Conservation (phyloP, 129 eudicot genomes). For the Ambrosia trifida region DNA sequence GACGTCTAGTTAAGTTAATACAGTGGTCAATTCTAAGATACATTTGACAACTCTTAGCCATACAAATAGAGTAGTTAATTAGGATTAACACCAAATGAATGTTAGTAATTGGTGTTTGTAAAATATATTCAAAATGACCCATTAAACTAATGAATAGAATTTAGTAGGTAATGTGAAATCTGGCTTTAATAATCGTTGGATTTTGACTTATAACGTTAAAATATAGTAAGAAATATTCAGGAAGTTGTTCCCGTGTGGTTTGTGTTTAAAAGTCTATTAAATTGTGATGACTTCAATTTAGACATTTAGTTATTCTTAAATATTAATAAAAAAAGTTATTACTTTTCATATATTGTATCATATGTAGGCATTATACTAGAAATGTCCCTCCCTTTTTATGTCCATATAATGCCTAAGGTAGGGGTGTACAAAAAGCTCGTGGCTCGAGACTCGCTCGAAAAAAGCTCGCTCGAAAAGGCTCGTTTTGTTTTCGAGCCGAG, state of each 20-base stretch:
- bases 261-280: neutral
- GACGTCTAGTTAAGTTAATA: constrained; percentile 28
- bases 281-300: neutral
- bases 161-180: constrained; percentile 27
- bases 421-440: too few relatives aligned
- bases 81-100: constrained; percentile 2
- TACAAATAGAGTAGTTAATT: constrained; percentile 11
- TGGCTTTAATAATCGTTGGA: constrained; percentile 16
- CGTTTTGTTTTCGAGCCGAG: too few relatives aligned
- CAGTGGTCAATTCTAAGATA: constrained; percentile 26
- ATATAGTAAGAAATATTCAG: neutral
- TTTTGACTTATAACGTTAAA: constrained; percentile 24
- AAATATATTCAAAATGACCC: constrained; percentile 26
- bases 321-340: too few relatives aligned
- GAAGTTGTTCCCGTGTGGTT: neutral
- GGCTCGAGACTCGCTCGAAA: too few relatives aligned
- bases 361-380: too few relatives aligned
- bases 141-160: constrained; percentile 22
- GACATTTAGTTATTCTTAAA: neutral
- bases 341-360: too few relatives aligned
- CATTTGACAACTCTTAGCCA: constrained; percentile 14
- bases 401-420: too few relatives aligned
- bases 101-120: constrained; percentile 9
- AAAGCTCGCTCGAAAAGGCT: too few relatives aligned
- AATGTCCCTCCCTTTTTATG: too few relatives aligned